Base-by-base conservation (phyloP, 1,284 basidiomycete species). In the Veloboletus limbatus region DNA sequence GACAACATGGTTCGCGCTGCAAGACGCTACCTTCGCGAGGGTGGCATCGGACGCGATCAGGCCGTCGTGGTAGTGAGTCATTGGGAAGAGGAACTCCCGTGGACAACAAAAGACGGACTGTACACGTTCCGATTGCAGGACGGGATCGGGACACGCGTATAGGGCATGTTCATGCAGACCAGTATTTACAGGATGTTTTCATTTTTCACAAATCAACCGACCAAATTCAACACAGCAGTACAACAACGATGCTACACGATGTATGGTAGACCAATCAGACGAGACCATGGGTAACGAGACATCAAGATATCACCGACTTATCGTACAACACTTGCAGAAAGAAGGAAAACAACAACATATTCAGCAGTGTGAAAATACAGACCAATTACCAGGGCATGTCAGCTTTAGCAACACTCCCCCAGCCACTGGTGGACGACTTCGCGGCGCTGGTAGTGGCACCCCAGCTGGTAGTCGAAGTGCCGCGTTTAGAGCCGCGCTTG, bases 11-110 rank as follows among this genome's bases (percentile, higher is more conserved):
- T 94, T 38, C 67, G 65, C 11, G 77, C 75, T 34, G 86, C 83
- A 35, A 72, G 78, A 50, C 56, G 54, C 33, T 88, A 91, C 58
- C 62, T 97, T 24, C 69, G 78, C 26, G 69, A 74, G 9, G 72
- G 76, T n/a, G 80, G 77, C 35, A 65, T 79, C 17, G 69, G 73
- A 13, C 54, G 66, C 20, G 70, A 78, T 25, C 90, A 94, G 68
- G 87, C 83, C 1, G 85, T 91, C 13, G 73, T 96, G 2, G 84
- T 92, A 3, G 81, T 97, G 33, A 90, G 84, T 27, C 93, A 96
- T 68, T 93, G 89, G 79, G 87, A 89, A 55, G 86, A 88, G 33
- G 93, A 97, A 67, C 82, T 93, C 17, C 87, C 87, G 2, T 90
- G 87, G 87, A 69, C 65, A 1, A 58, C 52, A 0, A 67, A 69